phyloP scores from a whole-genome alignment of 2,329 filamentous ascomycete genomes.

The Xylaria sp. region DNA sequence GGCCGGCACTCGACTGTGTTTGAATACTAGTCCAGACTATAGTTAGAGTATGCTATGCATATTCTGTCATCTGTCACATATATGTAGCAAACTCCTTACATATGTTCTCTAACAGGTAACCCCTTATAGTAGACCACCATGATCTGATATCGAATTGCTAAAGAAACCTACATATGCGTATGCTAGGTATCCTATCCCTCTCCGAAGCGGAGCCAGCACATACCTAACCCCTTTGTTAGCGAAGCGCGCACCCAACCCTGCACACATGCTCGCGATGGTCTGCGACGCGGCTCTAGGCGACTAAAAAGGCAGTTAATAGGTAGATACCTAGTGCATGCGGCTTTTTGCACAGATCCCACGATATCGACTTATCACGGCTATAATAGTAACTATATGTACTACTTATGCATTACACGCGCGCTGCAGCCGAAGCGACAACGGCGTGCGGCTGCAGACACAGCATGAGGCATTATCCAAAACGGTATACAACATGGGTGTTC shows the following conservation, averaged over 20 bases:
- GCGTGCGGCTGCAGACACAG: background rate
- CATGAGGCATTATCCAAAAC: background rate
- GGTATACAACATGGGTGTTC: background rate
- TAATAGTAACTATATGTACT: background rate
- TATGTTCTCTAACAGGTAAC: background rate
- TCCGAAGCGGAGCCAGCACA: constrained; percentile 1
- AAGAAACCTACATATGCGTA: background rate
- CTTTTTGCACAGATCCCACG: constrained; percentile 5
- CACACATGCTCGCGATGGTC: constrained; percentile 11
- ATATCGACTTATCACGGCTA: background rate
- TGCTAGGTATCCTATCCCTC: background rate
- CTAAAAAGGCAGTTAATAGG: constrained; percentile 16
- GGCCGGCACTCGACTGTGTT: background rate
- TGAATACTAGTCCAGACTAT: background rate
- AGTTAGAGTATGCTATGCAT: background rate
- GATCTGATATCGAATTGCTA: too few relatives aligned
- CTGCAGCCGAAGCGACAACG: background rate
- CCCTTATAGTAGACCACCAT: background rate
- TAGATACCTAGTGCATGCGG: background rate
- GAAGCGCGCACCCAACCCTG: background rate
- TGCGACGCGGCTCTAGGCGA: constrained; percentile 18
- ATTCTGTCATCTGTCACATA: background rate
- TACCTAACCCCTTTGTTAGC: constrained; percentile 1
- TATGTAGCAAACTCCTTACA: background rate
- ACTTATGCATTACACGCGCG: background rate